These are phyloP conservation scores for Cenococcum geophilum DNA, from an alignment of 495 filamentous ascomycete species.

Conservation along the genomic window DNA sequence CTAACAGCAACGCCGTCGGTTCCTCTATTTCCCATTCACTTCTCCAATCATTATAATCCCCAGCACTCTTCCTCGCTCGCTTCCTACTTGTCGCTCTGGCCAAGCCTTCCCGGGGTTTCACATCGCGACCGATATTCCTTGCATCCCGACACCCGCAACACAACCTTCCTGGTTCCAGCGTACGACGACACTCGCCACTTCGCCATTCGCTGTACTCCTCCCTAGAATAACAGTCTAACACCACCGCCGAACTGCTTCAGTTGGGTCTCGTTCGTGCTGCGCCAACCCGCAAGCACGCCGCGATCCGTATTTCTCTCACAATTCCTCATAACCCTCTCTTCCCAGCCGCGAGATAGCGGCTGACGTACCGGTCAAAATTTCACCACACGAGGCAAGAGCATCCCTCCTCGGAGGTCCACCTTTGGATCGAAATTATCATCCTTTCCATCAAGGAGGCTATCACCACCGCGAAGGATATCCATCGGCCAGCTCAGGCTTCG, in stretches of 20 bases:
- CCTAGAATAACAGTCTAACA: background rate
- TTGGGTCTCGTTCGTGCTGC: slow-evolving; percentile 25
- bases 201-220: slow-evolving; percentile 15
- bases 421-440: slow-evolving; percentile 48
- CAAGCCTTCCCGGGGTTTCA: background rate
- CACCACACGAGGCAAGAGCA: slow-evolving; percentile 54
- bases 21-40: background rate
- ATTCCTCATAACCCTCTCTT: slow-evolving; percentile 13
- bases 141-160: background rate
- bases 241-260: slow-evolving; percentile 11
- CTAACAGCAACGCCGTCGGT: background rate
- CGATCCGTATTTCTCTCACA: background rate
- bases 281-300: slow-evolving; percentile 2
- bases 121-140: background rate
- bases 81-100: background rate
- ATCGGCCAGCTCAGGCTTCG: slow-evolving; percentile 23
- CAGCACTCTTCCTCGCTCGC: background rate
- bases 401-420: slow-evolving; percentile 59
- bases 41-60: background rate
- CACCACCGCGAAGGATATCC: slow-evolving; percentile 52
- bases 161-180: background rate
- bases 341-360: slow-evolving; percentile 24
- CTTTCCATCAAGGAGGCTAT: slow-evolving; percentile 44
- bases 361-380: slow-evolving; percentile 48
- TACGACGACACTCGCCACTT: background rate